These are phyloP conservation scores for Thraustotheca clavata DNA, from an alignment of 352 stramenopile species.

Conservation along the genomic window DNA sequence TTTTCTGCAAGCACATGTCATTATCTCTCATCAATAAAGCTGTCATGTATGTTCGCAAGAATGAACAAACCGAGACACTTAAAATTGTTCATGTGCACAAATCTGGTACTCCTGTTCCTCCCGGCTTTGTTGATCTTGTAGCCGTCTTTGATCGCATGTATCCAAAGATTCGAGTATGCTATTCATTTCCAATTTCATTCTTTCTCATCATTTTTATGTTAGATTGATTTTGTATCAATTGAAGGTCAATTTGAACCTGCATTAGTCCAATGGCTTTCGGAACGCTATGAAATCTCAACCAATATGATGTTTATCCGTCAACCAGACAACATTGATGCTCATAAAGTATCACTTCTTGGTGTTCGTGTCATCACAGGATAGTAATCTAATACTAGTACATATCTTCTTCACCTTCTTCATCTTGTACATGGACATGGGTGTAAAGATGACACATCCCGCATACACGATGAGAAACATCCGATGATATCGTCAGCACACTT, in stretches of 20 bases:
- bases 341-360: constrained; percentile 63
- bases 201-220: background rate
- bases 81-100: constrained; percentile 78
- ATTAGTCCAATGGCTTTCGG: constrained; percentile 76
- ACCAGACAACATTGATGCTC: constrained; percentile 59
- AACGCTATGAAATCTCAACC: constrained; percentile 53
- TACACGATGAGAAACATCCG: too few species aligned
- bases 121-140: constrained; percentile 71
- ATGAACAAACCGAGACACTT: constrained; percentile 88
- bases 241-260: constrained; percentile 55
- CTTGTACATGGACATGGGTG: too few species aligned
- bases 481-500: too few species aligned
- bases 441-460: too few species aligned
- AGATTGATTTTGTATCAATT: constrained; percentile 82
- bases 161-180: constrained; percentile 80
- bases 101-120: constrained; percentile 11
- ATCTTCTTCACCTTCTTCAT: too few species aligned
- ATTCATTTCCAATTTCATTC: background rate
- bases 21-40: constrained; percentile 90
- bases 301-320: constrained; percentile 90
- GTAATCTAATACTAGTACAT: too few species aligned
- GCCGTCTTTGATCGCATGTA: constrained; percentile 86
- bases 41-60: constrained; percentile 89
- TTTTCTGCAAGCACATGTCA: constrained; percentile 86
- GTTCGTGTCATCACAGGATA: constrained; percentile 72